Conservation (phyloP, 2,329 filamentous ascomycete species). For the Zasmidium angulare region DNA sequence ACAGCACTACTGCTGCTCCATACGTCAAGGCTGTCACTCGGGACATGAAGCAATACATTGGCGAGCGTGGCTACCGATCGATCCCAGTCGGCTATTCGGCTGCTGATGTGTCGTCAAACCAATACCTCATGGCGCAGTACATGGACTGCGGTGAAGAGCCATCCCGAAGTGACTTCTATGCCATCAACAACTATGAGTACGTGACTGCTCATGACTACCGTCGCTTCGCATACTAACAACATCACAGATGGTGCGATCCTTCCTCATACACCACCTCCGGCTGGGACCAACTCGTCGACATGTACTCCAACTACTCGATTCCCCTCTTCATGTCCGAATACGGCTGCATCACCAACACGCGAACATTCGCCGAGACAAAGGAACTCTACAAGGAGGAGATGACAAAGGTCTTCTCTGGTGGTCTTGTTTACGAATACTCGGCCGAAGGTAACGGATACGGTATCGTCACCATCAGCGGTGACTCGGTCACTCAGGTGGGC, state of each 20-base stretch:
- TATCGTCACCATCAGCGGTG: conserved; percentile 65
- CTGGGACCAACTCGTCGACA: conserved; percentile 83
- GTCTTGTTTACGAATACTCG: conserved; percentile 93
- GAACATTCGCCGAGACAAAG: conserved; percentile 74
- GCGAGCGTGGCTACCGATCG: conserved; percentile 63
- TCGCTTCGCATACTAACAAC: no score
- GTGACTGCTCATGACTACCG: background rate
- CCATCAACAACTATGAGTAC: conserved; percentile 78
- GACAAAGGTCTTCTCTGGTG: conserved; percentile 87
- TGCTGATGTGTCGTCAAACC: conserved; percentile 80
- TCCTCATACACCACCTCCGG: conserved; percentile 68
- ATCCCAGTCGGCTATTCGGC: conserved; percentile 80
- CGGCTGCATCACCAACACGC: conserved; percentile 78
- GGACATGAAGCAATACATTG: conserved; percentile 77
- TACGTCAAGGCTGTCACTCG: conserved; percentile 69
- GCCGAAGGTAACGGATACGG: conserved; percentile 77
- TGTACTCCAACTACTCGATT: conserved; percentile 79
- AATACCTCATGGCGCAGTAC: conserved; percentile 80
- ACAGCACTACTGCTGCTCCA: conserved; percentile 61
- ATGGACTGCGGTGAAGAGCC: conserved; percentile 82
- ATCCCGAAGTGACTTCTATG: conserved; percentile 81
- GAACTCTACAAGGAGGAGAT: conserved; percentile 80
- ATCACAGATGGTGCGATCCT: conserved; percentile 63
- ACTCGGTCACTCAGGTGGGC: conserved; percentile 47
- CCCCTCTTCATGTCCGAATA: conserved; percentile 86